These are phyloP conservation scores for Fusarium sp. DNA, from an alignment of 2,329 filamentous ascomycete genomes.

Conservation along the genomic window DNA sequence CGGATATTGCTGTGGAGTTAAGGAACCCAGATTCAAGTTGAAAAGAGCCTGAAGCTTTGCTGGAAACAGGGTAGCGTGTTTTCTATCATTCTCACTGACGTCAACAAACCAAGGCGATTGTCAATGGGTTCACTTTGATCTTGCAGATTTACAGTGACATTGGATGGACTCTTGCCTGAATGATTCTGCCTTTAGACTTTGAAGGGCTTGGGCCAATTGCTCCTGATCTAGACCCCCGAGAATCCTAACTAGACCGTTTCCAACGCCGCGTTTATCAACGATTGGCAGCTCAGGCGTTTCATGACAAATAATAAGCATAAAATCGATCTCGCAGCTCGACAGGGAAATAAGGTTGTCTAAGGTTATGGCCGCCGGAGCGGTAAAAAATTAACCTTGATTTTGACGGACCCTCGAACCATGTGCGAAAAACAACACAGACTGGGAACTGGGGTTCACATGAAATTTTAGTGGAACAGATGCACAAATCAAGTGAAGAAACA, in stretches of 20 bases:
- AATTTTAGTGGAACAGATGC: slow-evolving; percentile 6
- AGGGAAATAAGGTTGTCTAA: slow-evolving; percentile 23
- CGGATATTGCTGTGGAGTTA: background rate
- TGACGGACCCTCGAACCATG: slow-evolving; percentile 24
- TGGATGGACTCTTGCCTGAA: background rate
- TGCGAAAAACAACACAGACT: slow-evolving; percentile 9
- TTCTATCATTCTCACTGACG: slow-evolving; percentile 8
- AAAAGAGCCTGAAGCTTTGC: background rate
- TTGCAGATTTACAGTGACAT: background rate
- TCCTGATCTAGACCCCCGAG: background rate
- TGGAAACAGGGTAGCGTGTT: slow-evolving; percentile 3
- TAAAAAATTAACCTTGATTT: slow-evolving; percentile 29
- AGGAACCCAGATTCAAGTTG: background rate
- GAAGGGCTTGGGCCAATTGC: background rate
- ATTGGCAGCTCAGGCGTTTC: background rate
- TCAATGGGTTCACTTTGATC: background rate
- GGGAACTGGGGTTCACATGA: background rate
- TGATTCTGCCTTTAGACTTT: background rate
- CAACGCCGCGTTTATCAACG: background rate
- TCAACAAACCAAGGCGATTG: background rate
- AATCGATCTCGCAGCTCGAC: slow-evolving; percentile 18
- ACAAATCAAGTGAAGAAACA: slow-evolving; percentile 7
- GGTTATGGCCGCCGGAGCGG: slow-evolving; percentile 19
- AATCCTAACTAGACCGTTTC: background rate
- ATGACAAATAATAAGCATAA: slow-evolving; percentile 27